Evolutionary conservation across 1,139 yeast genomes (phyloP), one percentile per base, ranked within the genome.

Genomic region (Pichia sp.): DNA sequence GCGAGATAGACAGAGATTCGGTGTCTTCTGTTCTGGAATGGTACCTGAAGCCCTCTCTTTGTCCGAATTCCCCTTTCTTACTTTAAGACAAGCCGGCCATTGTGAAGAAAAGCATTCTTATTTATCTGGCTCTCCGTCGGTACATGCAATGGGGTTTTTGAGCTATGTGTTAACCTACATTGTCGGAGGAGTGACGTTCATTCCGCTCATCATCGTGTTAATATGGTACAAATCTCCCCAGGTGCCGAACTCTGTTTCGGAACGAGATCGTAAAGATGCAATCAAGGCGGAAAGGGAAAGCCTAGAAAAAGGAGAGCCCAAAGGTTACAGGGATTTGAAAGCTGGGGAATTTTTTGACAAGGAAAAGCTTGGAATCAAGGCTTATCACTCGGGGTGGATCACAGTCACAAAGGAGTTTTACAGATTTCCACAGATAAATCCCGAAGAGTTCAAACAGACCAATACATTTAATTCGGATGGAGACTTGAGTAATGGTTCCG

Each of bases 321-420:
- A 65, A 16, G 71, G 74, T 10, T 74, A 74, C 52, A 66, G 75
- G 8, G 61, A 66, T 10, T 68, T 85, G 50, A 81, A 78, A 59
- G 82, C 85, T 1, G 87, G 88, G 0, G 82, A 81, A 57, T 62
- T 85, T 8, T 85, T 85, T 57, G 92, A 87, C 61, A 70, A 71
- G 16, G 71, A 73, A 47, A 76, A 77, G 31, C 70, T 81, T 1
- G 95, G 95, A 2, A 80, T 87, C 6, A 82, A 83, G 41, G 79
- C 90, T 0, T 80, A 75, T 62, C 83, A 80, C 65, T 72, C 82
- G 11, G 97, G 96, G 1, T 90, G 96, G 95, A 71, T 92, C 4
- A 82, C 87, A 3, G 90, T 90, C 8, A 88, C 97, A 0, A 83
- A 83, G 57, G 93, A 87, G 62, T 89, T 86, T 62, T 80, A 80